Evolutionary conservation across 2,329 filamentous ascomycete species (phyloP), one percentile per base, ranked within the genome.

Genomic region (Penicillium sp.): DNA sequence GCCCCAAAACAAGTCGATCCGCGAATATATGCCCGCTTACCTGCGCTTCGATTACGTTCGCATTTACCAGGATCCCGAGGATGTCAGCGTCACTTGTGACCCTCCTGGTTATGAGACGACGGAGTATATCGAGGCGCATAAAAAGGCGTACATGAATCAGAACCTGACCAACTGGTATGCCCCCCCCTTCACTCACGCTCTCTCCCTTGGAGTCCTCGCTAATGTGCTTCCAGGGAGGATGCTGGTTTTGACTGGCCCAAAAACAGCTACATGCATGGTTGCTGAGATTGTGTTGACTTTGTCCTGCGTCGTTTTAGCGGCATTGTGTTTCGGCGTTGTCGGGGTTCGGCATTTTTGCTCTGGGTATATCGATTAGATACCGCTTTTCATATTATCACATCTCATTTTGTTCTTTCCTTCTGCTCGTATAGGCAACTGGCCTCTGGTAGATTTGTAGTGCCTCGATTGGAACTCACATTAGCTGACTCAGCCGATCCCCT

Each of bases 31-130:
- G 54, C 83, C 83, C 2, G 82, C 79, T 2, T 79, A 72, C 2
- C 83, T 86, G 75, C 73, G 81, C 2, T 70, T 86, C 41, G 83
- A 86, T 61, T 86, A 85, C 58, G 72, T 87, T 38, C 77, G 83
- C 10, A 83, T 86, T 35, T 86, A 86, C 55, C 82, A 86, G 60
- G 77, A 82, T 46, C 72, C 75, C 10, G 73, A 77, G 36, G 68
- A 73, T 9, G 70, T 75, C 53, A 72, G 72, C 26, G 56, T 84
- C 34, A 84, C 81, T 11, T 87, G 83, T 60, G 83, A 87, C 64
- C 83, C 83, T 2, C 69, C 71, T 0, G 81, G 77, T 0, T 86
- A 81, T 56, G 75, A 77, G 39, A 87, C 83, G 0, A 86, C 83
- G 33, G 65, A 74, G 1, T 83, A 87, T 54, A 71, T 73, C 2